phyloP scores from a whole-genome alignment of 306 rosid genomes.

The Inga leiocalycina region DNA sequence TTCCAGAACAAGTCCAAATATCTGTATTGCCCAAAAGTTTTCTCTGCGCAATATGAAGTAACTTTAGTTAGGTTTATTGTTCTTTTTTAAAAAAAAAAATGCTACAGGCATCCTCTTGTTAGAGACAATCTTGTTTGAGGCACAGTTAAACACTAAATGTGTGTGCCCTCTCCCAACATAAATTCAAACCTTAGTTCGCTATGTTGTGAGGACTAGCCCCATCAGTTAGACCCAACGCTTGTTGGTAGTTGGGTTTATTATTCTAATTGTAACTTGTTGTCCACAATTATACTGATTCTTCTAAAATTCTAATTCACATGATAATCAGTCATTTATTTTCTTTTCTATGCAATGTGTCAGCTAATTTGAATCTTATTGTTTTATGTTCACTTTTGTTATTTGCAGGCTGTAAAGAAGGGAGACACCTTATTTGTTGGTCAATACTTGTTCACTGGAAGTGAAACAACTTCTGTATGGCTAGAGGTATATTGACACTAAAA shows the following conservation, averaged over 20 bases:
- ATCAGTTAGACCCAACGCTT: too few relatives aligned
- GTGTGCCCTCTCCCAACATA: too few relatives aligned
- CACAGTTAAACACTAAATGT: too few relatives aligned
- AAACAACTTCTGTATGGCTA: slow-evolving; percentile 97
- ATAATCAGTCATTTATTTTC: background rate
- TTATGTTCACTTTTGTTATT: slow-evolving; percentile 29
- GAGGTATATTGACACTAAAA: slow-evolving; percentile 87
- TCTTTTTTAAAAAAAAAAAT: background rate
- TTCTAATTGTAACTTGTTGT: background rate
- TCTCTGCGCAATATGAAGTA: background rate
- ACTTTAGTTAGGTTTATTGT: background rate
- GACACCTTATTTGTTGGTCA: slow-evolving; percentile 97
- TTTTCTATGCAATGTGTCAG: background rate
- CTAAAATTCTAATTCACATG: background rate
- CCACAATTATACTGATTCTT: background rate
- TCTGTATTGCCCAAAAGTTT: background rate
- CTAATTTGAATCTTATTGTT: slow-evolving; percentile 32
- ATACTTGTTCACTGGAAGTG: slow-evolving; percentile 98
- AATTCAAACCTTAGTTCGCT: too few relatives aligned
- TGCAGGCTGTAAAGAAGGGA: slow-evolving; percentile 82
- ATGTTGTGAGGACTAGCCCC: too few relatives aligned
- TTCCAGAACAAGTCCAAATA: background rate
- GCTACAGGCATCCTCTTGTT: too few relatives aligned
- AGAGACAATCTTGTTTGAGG: too few relatives aligned
- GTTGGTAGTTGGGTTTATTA: background rate